These are phyloP conservation scores for Lactarius tabidus DNA, from an alignment of 768 basidiomycete species.

Conservation along the genomic window DNA sequence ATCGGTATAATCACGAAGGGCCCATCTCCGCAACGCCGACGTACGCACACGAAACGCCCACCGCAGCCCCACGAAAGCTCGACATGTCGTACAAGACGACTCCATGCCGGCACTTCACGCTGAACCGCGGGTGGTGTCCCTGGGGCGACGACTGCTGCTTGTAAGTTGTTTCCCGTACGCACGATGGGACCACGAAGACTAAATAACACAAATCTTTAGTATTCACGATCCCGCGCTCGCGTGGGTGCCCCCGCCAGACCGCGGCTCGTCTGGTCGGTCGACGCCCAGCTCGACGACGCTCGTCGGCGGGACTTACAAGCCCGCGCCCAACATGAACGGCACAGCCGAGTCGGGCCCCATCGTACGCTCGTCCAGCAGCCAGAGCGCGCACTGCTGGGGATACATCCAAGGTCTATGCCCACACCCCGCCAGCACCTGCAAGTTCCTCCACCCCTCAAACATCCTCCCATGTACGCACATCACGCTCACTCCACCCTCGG, in stretches of 20 bases:
- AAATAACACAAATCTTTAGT: neutral
- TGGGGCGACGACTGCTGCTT: constrained; percentile 17
- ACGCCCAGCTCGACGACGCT: constrained; percentile 12
- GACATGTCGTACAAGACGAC: constrained; percentile 17
- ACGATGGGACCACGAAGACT: neutral
- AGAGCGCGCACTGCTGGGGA: constrained; percentile 18
- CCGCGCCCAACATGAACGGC: neutral
- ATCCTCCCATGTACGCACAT: constrained; percentile 2
- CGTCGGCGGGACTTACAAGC: neutral
- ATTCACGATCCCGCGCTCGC: constrained; percentile 15
- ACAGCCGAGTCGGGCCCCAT: neutral
- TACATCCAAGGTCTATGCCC: constrained; percentile 15
- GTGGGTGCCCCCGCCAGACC: constrained; percentile 3
- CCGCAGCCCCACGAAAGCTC: constrained; percentile 1
- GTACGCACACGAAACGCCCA: neutral
- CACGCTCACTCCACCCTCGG: neutral
- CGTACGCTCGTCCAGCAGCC: constrained; percentile 4
- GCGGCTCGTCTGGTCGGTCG: constrained; percentile 11
- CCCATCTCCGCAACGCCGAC: neutral
- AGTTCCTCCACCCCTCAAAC: constrained; percentile 4
- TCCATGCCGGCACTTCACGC: constrained; percentile 13
- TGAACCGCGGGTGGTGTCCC: constrained; percentile 18
- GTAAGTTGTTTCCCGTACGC: neutral
- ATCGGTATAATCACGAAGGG: neutral
- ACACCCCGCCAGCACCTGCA: neutral